These are phyloP conservation scores for Vinca minor DNA, from an alignment of 257 asterid genomes.

Conservation along the genomic window DNA sequence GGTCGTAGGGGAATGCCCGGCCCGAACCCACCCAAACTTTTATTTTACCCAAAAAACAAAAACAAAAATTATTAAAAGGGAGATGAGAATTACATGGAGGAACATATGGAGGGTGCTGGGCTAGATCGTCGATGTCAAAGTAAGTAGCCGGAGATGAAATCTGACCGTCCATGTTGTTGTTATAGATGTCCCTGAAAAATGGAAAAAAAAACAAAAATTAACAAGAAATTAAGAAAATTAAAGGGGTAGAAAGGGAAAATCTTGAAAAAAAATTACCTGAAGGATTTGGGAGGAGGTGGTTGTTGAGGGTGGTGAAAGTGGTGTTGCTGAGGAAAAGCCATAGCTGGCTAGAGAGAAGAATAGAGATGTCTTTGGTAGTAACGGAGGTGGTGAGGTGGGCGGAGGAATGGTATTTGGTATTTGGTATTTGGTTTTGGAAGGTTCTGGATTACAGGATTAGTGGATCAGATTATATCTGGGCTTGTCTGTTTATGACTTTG, in stretches of 20 bases:
- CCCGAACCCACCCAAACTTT: no score
- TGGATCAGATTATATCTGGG: neutral
- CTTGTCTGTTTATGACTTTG: neutral
- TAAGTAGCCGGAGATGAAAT: slow-evolving; percentile 59
- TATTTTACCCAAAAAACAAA: no score
- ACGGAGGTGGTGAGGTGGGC: slow-evolving; percentile 12
- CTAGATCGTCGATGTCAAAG: slow-evolving; percentile 65
- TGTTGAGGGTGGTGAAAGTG: slow-evolving; percentile 64
- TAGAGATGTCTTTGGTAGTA: slow-evolving; percentile 12
- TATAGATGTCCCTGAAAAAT: slow-evolving; percentile 55
- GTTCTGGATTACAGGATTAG: slow-evolving; percentile 19
- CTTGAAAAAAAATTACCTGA: slow-evolving; percentile 38
- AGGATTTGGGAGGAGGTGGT: slow-evolving; percentile 43
- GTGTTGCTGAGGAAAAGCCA: no score
- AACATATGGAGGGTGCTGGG: slow-evolving; percentile 76
- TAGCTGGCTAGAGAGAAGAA: slow-evolving; percentile 24
- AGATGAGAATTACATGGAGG: slow-evolving; percentile 62
- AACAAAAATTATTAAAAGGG: neutral
- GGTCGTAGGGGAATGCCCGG: no score
- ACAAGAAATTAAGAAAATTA: neutral
- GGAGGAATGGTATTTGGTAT: slow-evolving; percentile 31
- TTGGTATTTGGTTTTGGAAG: slow-evolving; percentile 19
- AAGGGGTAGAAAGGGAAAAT: neutral
- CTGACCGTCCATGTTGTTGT: slow-evolving; percentile 72
- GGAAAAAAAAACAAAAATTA: no score